Evolutionary conservation across 2,329 filamentous ascomycete species (phyloP).

Genomic region (Leptosphaerulina australis): DNA sequence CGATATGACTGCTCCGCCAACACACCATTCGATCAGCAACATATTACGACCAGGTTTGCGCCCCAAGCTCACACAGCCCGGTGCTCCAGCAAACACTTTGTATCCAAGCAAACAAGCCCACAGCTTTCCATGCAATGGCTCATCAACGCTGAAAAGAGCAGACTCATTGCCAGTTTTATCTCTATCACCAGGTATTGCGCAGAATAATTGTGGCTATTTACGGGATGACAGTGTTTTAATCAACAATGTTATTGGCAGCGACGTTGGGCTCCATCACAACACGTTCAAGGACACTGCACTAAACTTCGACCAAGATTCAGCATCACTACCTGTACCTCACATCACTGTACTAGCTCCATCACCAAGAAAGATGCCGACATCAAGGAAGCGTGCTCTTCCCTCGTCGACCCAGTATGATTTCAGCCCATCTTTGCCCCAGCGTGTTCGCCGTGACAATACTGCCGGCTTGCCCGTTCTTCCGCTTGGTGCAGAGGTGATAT

Average conservation of each 20-base stretch:
- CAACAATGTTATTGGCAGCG: not conserved
- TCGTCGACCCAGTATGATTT: not conserved
- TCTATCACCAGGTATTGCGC: slow-evolving; percentile 15
- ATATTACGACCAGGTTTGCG: not conserved
- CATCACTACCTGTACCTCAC: not conserved
- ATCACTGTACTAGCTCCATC: slow-evolving; percentile 15
- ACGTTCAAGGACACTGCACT: not conserved
- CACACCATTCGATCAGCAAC: not conserved
- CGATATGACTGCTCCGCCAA: no score
- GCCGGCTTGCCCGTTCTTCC: slow-evolving; percentile 19
- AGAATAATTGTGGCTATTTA: not conserved
- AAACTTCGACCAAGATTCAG: not conserved
- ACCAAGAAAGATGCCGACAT: not conserved
- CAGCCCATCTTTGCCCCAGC: slow-evolving; percentile 3
- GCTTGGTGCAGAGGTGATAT: not conserved
- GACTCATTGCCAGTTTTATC: slow-evolving; percentile 12
- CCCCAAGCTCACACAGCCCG: not conserved
- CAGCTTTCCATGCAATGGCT: not conserved
- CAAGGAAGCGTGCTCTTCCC: slow-evolving; percentile 16
- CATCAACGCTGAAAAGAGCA: not conserved
- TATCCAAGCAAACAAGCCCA: not conserved
- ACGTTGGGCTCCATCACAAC: not conserved
- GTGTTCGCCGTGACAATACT: not conserved
- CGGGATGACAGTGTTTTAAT: not conserved
- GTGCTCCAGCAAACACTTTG: not conserved